Evolutionary conservation across 495 filamentous ascomycete genomes (phyloP), one percentile per base, ranked within the genome.

Genomic region (Trichoderma erinaceum): DNA sequence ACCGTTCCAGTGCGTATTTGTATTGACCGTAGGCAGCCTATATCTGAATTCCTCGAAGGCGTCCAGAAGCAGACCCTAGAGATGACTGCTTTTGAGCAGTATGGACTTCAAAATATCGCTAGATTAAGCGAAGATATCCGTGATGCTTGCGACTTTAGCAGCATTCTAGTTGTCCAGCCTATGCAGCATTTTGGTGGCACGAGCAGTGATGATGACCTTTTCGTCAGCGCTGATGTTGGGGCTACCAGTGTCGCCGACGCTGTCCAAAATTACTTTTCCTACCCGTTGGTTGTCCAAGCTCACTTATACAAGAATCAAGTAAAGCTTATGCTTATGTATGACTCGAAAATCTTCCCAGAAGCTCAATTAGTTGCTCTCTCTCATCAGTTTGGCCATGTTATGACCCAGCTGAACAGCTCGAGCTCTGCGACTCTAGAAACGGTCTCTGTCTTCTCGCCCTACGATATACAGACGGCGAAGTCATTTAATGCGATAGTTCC

Each of bases 1-100:
- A 88, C 88, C 0, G 73, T 88, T 0, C 88, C 88, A 5, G 74
- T 84, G 12, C 79, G 86, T 1, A 73, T 78, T 2, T 65, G 52
- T 1, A 29, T 76, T 3, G 35, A 63, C 35, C 48, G 58, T 18
- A 68, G 66, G 8, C 63, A 63, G 46, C 25, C 50, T 18, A 18
- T 75, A 3, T 38, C 44, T 8, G 65, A 67, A 1, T 75, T 74
- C 29, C 61, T 77, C 35, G n/a, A 64, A 3, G 35, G 21, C 2
- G 38, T 84, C 1, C 82, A 84, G 63, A 35, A 66, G 4, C 73
- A 78, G 67, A 71, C 68, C 18, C 71, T 70, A 25, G 73, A 75
- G 6, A 77, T 82, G 68, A 79, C 79, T 21, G 66, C 76, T 2
- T 80, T 78, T 67, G 78, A 85, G 64, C 82, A 84, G 41, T 66